Evolutionary conservation across 208 protist genomes (phyloP).

Genomic region (Naegleria lovaniensis): DNA sequence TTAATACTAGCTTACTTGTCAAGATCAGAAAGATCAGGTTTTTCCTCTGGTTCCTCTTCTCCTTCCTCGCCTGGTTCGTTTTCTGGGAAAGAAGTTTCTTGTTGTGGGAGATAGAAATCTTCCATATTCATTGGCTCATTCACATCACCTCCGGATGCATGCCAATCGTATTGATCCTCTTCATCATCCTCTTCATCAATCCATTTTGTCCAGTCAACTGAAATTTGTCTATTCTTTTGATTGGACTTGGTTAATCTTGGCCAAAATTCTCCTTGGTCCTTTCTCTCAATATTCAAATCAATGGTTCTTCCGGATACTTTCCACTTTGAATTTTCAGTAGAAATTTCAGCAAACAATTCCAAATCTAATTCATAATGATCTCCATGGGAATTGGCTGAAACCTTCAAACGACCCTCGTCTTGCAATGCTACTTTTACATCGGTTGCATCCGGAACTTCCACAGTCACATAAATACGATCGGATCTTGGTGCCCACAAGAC

Average conservation of each 20-base stretch:
- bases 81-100: neutral
- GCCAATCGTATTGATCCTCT: neutral
- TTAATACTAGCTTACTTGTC: neutral
- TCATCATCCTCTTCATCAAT: conserved; percentile 54
- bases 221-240: conserved; percentile 58
- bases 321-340: conserved; percentile 19
- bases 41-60: neutral
- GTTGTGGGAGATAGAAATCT: neutral
- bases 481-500: conserved; percentile 65
- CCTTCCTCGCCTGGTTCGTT: neutral
- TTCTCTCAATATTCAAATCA: conserved; percentile 49
- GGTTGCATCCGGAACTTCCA: conserved; percentile 63
- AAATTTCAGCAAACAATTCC: conserved; percentile 10
- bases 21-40: neutral
- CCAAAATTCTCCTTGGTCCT: conserved; percentile 54
- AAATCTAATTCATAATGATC: neutral
- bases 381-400: conserved; percentile 64
- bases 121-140: neutral
- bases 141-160: neutral
- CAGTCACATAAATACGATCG: conserved; percentile 64
- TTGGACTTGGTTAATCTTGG: conserved; percentile 62
- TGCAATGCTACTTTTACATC: conserved; percentile 58
- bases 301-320: conserved; percentile 19
- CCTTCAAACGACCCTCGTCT: conserved; percentile 54
- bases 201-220: conserved; percentile 73